Base-by-base conservation (phyloP, 176 grass and related monocot species). In the Musa itinerans region DNA sequence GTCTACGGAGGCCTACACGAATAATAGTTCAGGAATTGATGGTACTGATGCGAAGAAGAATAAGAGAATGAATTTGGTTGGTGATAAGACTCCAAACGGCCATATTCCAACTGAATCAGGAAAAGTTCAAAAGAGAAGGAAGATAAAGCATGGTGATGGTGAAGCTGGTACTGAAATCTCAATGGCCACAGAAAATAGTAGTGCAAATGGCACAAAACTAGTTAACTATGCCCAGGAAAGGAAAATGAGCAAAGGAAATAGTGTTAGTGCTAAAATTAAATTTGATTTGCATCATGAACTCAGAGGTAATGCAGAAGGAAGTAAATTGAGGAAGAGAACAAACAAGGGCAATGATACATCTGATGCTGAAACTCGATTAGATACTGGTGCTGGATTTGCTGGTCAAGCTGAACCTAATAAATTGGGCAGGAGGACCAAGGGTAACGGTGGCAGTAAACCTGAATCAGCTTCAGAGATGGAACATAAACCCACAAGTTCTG, bases 401-500 rank as follows among this genome's bases (percentile, higher is more conserved):
- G 51, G 25, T 55, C 74, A 63, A 21, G 48, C 63, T 29, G 63
- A 78, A 63, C n/a, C 29, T 15, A 78, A 52, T 78, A 78, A 55
- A 27, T 10, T 12, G 9, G 21, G 63, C 13, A 73, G 14, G 71
- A 73, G 14, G 52, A 55, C 21, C 16, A 54, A 73, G 24, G 52
- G 20, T 22, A 2, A 13, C 0, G 14, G 54, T 54, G 9, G 51
- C n/a, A 10, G 19, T 56, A 17, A 62, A 19, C 6, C 12, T 62
- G 13, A 15, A 62, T 8, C 15, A 19, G 57, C 10, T n/a, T n/a
- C 20, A n/a, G 57, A 6, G 17, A 19, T 62, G 13, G 57, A 62
- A 19, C 16, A 62, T 17, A 62, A 62, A 62, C 4, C 57, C 20
- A 19, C 20, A n/a, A 62, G 57, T n/a, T 62, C 57, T 62, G 6